Evolutionary conservation across 805 yeast species (phyloP).

Genomic region (Tetrapisispora iriomotensis): DNA sequence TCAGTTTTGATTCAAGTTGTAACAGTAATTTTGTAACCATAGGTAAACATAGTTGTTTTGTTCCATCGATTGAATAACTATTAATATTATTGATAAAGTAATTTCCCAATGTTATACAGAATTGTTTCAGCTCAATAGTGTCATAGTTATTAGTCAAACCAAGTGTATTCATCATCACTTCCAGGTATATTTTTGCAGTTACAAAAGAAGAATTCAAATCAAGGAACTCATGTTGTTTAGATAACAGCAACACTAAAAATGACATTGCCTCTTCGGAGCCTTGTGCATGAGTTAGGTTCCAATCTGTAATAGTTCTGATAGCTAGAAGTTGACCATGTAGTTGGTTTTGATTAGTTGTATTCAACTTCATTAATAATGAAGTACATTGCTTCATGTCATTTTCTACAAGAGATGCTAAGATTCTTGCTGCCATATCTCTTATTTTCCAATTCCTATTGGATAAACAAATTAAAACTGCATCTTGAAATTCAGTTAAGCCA

Average conservation of each 20-base stretch:
- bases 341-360: slow-evolving; percentile 32
- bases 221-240: slow-evolving; percentile 8
- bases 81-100: slow-evolving; percentile 31
- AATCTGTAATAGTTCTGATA: slow-evolving; percentile 28
- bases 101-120: slow-evolving; percentile 21
- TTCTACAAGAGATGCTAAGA: slow-evolving; percentile 44
- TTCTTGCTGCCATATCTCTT: slow-evolving; percentile 76
- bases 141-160: no score
- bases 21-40: slow-evolving; percentile 28
- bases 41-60: slow-evolving; percentile 39
- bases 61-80: slow-evolving; percentile 34
- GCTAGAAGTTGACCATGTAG: slow-evolving; percentile 56
- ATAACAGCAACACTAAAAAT: not conserved
- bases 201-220: slow-evolving; percentile 24
- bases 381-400: slow-evolving; percentile 25
- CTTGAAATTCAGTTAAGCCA: slow-evolving; percentile 44
- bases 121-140: not conserved
- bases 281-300: not conserved
- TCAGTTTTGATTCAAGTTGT: slow-evolving; percentile 9
- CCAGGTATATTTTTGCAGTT: slow-evolving; percentile 30
- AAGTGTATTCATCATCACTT: slow-evolving; percentile 5
- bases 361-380: slow-evolving; percentile 18
- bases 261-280: not conserved
- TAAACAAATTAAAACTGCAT: slow-evolving; percentile 39
- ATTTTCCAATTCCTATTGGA: slow-evolving; percentile 63